These are phyloP conservation scores for Stylonectria norvegica DNA, from an alignment of 2,329 filamentous ascomycete species.

Conservation along the genomic window DNA sequence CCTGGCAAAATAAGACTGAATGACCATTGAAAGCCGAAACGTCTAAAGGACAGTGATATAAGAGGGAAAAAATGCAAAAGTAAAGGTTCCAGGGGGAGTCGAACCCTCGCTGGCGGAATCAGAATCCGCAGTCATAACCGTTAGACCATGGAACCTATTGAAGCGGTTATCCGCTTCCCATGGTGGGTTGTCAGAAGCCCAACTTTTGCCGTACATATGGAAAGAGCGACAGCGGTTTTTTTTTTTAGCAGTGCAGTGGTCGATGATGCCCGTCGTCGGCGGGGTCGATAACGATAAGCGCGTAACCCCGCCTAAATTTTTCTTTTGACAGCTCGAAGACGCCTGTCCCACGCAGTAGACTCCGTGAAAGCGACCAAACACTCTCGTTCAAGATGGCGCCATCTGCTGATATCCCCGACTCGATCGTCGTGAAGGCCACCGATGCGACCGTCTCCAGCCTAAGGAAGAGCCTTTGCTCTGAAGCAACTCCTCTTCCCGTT, in stretches of 20 bases:
- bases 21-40: slow-evolving; percentile 3
- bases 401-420: slow-evolving; percentile 20
- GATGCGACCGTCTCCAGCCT: slow-evolving; percentile 58
- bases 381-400: slow-evolving; percentile 25
- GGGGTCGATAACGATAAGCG: slow-evolving; percentile 28
- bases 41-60: no score
- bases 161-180: slow-evolving; percentile 27
- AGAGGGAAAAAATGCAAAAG: slow-evolving; percentile 12
- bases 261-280: slow-evolving; percentile 13
- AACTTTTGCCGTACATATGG: slow-evolving; percentile 4
- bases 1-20: not conserved
- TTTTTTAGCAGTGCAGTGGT: no score
- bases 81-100: slow-evolving; percentile 34
- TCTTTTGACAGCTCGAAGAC: slow-evolving; percentile 24
- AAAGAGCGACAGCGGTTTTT: no score
- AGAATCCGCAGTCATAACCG: slow-evolving; percentile 38
- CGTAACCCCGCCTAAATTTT: slow-evolving; percentile 36
- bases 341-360: slow-evolving; percentile 7
- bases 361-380: slow-evolving; percentile 13
- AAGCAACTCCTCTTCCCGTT: slow-evolving; percentile 75
- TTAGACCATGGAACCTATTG: slow-evolving; percentile 35
- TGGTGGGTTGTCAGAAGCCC: slow-evolving; percentile 6
- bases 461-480: slow-evolving; percentile 74
- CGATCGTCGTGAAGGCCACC: slow-evolving; percentile 25
- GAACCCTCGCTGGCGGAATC: slow-evolving; percentile 38